phyloP scores from a whole-genome alignment of 164 flowering plant species.

The Annona cherimola region DNA sequence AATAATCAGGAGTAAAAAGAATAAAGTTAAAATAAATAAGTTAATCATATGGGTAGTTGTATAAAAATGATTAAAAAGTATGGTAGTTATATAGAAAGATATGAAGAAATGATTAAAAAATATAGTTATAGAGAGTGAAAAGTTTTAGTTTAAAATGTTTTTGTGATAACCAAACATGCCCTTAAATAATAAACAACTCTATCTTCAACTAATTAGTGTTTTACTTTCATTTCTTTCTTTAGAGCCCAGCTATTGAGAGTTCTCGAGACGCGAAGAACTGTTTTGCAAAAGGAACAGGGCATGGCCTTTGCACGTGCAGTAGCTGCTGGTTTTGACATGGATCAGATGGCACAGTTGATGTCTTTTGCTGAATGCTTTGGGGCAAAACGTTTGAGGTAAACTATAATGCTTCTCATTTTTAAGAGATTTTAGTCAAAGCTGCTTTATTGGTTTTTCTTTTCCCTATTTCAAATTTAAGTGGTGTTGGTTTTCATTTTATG shows the following conservation, averaged over 20 bases:
- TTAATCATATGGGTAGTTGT: no score
- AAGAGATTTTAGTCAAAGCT: not conserved
- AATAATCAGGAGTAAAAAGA: no score
- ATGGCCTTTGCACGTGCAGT: slow-evolving; percentile 99
- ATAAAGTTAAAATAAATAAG: no score
- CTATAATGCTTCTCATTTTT: slow-evolving; percentile 1
- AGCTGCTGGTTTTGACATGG: slow-evolving; percentile 94
- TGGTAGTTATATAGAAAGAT: no score
- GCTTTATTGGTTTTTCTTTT: not conserved
- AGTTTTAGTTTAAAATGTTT: no score
- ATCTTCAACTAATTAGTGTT: not conserved
- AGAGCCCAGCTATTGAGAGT: slow-evolving; percentile 87
- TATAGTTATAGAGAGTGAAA: no score
- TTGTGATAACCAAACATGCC: no score
- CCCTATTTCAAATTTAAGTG: not conserved
- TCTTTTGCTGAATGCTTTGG: slow-evolving; percentile 90
- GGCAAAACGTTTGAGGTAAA: slow-evolving; percentile 86
- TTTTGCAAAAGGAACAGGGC: slow-evolving; percentile 91
- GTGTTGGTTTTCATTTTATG: not conserved
- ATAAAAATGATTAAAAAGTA: no score
- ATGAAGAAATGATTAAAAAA: no score
- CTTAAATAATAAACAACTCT: no score
- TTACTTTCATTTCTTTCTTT: slow-evolving; percentile 14
- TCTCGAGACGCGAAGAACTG: slow-evolving; percentile 72
- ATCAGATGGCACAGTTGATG: slow-evolving; percentile 59